Conservation (phyloP, 139 green algal species). For the Chlorella sp. region DNA sequence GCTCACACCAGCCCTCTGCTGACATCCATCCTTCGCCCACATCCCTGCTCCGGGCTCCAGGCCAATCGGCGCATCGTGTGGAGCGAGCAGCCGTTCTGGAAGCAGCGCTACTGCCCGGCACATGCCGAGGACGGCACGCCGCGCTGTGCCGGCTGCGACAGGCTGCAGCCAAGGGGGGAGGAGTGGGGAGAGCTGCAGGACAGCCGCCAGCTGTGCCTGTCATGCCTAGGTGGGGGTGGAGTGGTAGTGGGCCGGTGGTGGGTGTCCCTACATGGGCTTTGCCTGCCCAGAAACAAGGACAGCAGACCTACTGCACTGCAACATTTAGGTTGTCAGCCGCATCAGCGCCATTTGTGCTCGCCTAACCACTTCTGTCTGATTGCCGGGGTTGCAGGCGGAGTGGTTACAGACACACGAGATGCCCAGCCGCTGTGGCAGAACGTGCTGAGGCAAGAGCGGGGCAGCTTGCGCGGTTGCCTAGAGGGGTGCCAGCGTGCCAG, state of each 20-base stretch:
- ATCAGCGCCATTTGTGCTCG: neutral
- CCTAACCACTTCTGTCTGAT: too few species aligned
- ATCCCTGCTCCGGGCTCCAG: neutral
- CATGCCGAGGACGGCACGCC: slow-evolving; percentile 66
- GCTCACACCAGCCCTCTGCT: too few species aligned
- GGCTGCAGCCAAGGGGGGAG: slow-evolving; percentile 49
- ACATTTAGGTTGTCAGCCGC: neutral
- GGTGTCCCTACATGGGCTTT: too few species aligned
- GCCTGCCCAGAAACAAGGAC: too few species aligned
- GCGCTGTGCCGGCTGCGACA: slow-evolving; percentile 72
- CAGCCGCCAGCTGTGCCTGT: slow-evolving; percentile 80
- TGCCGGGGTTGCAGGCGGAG: too few species aligned
- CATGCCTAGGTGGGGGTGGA: slow-evolving; percentile 78
- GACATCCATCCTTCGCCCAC: too few species aligned
- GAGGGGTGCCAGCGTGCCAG: too few species aligned
- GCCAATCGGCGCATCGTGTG: slow-evolving; percentile 51
- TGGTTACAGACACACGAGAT: slow-evolving; percentile 74
- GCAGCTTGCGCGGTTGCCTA: neutral
- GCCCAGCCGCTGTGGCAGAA: slow-evolving; percentile 80
- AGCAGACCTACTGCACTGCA: slow-evolving; percentile 43
- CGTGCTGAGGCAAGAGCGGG: slow-evolving; percentile 43
- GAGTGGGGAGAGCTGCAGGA: slow-evolving; percentile 67
- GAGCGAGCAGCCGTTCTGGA: slow-evolving; percentile 71
- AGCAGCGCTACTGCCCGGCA: slow-evolving; percentile 59
- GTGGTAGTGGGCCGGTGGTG: too few species aligned